Evolutionary conservation across 2,329 filamentous ascomycete genomes (phyloP).

Genomic region (Tolypocladium guangdongense): DNA sequence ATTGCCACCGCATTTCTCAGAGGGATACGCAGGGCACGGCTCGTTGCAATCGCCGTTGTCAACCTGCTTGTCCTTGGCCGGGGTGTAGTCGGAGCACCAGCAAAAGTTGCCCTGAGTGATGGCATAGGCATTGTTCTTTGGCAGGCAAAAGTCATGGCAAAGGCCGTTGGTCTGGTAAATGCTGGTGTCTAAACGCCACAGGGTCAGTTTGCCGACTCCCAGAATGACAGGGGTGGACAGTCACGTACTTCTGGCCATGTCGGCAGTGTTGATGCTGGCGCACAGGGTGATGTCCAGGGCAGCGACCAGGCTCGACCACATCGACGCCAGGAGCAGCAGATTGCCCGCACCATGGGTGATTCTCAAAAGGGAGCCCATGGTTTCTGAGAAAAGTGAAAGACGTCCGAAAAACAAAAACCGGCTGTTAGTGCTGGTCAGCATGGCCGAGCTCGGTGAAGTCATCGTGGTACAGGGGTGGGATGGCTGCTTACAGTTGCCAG

Average conservation of each 20-base stretch:
- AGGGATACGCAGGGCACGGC: slow-evolving; percentile 57
- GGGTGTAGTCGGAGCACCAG: slow-evolving; percentile 65
- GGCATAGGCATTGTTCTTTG: slow-evolving; percentile 49
- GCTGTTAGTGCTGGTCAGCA: not conserved
- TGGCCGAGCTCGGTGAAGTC: not conserved
- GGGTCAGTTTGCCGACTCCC: not conserved
- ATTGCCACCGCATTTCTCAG: slow-evolving; percentile 54
- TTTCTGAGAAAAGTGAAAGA: not conserved
- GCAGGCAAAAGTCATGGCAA: slow-evolving; percentile 49
- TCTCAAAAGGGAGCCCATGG: slow-evolving; percentile 12
- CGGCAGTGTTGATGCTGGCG: slow-evolving; percentile 25
- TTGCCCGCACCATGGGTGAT: slow-evolving; percentile 3
- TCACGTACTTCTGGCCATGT: slow-evolving; percentile 20
- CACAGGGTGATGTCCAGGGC: slow-evolving; percentile 22
- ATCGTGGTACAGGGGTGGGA: not conserved
- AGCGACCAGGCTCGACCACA: slow-evolving; percentile 11
- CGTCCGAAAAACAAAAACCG: not conserved
- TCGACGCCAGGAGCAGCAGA: slow-evolving; percentile 11
- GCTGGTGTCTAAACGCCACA: slow-evolving; percentile 31
- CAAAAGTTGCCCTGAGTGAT: slow-evolving; percentile 55
- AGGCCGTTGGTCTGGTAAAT: slow-evolving; percentile 60
- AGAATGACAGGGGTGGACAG: not conserved
- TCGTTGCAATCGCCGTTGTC: slow-evolving; percentile 38
- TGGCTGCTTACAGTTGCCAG: not conserved
- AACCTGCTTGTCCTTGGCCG: slow-evolving; percentile 31